Conservation (phyloP, 2,329 filamentous ascomycete species). For the Septoria linicola region DNA sequence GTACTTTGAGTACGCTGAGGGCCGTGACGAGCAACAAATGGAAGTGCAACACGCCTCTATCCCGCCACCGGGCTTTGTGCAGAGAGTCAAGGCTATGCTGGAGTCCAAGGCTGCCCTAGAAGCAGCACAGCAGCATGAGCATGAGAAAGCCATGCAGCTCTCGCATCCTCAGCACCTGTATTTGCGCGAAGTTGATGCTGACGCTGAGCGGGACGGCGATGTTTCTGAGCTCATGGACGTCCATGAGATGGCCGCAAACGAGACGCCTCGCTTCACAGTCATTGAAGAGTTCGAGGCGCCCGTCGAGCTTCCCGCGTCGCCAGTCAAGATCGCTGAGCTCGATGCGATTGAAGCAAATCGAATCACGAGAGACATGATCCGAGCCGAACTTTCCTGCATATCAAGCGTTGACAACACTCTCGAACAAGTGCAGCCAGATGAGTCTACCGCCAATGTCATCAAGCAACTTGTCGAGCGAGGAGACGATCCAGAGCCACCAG, state of each 20-base stretch:
- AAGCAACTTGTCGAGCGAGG: slow-evolving; percentile 18
- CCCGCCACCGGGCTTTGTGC: slow-evolving; percentile 42
- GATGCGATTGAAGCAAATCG: slow-evolving; percentile 28
- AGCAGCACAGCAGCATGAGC: slow-evolving; percentile 25
- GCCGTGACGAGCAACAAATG: slow-evolving; percentile 37
- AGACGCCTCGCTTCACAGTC: slow-evolving; percentile 35
- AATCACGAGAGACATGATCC: slow-evolving; percentile 40
- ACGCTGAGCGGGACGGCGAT: slow-evolving; percentile 20
- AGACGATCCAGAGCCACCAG: neutral
- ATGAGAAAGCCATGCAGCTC: slow-evolving; percentile 21
- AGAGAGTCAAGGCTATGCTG: slow-evolving; percentile 45
- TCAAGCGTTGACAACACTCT: slow-evolving; percentile 28
- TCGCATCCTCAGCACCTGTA: slow-evolving; percentile 18
- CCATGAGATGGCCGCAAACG: slow-evolving; percentile 36
- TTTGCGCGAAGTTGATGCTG: slow-evolving; percentile 23
- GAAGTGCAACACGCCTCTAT: slow-evolving; percentile 35
- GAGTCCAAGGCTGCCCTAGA: slow-evolving; percentile 41
- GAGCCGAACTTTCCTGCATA: slow-evolving; percentile 35
- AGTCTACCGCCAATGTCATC: slow-evolving; percentile 23
- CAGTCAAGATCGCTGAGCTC: slow-evolving; percentile 35
- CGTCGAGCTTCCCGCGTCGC: slow-evolving; percentile 39
- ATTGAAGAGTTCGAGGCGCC: slow-evolving; percentile 37
- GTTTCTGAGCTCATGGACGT: slow-evolving; percentile 30
- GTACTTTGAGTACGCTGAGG: slow-evolving; percentile 39
- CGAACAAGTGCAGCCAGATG: slow-evolving; percentile 21